Evolutionary conservation across 257 asterid species (phyloP).

Genomic region (Petrea volubilis): DNA sequence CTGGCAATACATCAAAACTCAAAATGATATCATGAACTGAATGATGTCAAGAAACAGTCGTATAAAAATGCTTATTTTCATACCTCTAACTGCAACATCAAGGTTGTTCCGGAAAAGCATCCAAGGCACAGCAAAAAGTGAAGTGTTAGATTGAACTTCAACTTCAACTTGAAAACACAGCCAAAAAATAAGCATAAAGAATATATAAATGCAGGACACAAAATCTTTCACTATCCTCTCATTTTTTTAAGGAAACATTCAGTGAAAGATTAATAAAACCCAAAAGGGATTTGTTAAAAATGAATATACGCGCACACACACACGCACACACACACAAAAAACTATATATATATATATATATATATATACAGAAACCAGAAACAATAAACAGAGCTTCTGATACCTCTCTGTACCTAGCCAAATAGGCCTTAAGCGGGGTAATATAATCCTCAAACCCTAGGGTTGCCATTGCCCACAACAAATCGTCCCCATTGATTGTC

Average conservation of each 20-base stretch:
- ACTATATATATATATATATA: too few relatives aligned
- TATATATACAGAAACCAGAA: not conserved
- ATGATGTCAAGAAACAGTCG: conserved; percentile 7
- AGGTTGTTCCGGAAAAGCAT: conserved; percentile 28
- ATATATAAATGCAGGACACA: too few relatives aligned
- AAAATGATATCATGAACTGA: conserved; percentile 15
- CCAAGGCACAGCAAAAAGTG: conserved; percentile 15
- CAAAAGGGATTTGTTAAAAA: too few relatives aligned
- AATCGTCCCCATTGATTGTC: conserved; percentile 69
- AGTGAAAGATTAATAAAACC: too few relatives aligned
- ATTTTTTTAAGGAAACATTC: too few relatives aligned
- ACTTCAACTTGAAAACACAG: not conserved
- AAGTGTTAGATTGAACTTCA: conserved; percentile 19
- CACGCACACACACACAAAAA: not conserved
- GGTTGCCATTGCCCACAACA: conserved; percentile 63
- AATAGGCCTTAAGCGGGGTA: conserved; percentile 54
- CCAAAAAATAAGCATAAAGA: not conserved
- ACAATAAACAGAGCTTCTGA: too few relatives aligned
- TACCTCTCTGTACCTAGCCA: conserved; percentile 71
- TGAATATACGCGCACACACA: not conserved
- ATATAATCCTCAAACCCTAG: conserved; percentile 63
- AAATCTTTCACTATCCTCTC: too few relatives aligned
- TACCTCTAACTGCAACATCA: conserved; percentile 61
- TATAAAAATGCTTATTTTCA: conserved; percentile 19
- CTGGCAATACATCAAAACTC: conserved; percentile 40